Evolutionary conservation across 306 rosid genomes (phyloP).

Genomic region (Mimosa pudica): DNA sequence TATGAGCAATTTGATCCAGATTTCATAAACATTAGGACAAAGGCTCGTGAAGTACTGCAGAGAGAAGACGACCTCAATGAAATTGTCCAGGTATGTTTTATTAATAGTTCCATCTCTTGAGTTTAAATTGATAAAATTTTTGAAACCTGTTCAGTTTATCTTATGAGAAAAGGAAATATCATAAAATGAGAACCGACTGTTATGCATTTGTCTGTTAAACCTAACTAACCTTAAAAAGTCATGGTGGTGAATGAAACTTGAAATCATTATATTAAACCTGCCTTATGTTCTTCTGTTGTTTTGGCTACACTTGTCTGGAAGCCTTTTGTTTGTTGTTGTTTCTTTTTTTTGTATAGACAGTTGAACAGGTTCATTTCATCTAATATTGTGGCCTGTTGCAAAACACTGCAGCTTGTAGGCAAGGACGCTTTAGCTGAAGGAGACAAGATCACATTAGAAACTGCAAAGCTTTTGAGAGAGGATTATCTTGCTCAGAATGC

Average conservation of each 20-base stretch:
- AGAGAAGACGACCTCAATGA: conserved; percentile 99
- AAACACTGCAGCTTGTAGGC: conserved; percentile 84
- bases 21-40: conserved; percentile 94
- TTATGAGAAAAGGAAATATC: conserved; percentile 7
- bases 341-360: conserved; percentile 2
- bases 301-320: conserved; percentile 23
- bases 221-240: conserved; percentile 8
- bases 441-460: conserved; percentile 96
- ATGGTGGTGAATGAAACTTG: conserved; percentile 19
- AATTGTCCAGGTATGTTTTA: conserved; percentile 81
- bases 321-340: background rate
- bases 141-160: conserved; percentile 27
- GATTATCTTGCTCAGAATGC: conserved; percentile 99
- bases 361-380: background rate
- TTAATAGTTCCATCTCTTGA: conserved; percentile 26
- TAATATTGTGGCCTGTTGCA: background rate
- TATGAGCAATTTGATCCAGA: conserved; percentile 97
- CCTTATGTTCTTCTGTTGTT: conserved; percentile 26
- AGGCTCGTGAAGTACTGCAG: conserved; percentile 97
- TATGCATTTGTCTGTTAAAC: conserved; percentile 1
- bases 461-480: conserved; percentile 99
- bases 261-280: background rate
- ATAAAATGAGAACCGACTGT: background rate
- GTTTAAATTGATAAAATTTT: conserved; percentile 23
- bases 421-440: conserved; percentile 98